Base-by-base conservation (phyloP, 345 rosid genomes). In the Mallotus nudiflorus region DNA sequence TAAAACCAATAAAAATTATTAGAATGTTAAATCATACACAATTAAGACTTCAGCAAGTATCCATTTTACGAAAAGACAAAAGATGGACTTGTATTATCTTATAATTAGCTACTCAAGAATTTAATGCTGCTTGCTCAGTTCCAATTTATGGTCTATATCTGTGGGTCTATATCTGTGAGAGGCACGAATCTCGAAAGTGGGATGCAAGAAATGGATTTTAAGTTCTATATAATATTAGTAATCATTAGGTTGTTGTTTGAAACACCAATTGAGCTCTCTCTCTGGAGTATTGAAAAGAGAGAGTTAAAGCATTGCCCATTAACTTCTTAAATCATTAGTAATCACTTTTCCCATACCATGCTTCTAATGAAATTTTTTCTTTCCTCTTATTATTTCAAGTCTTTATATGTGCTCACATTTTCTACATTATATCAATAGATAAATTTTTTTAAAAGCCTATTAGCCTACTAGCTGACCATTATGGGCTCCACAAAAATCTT, bases 21-120 rank as follows among this genome's bases (percentile, higher is more conserved):
- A 57, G 50, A 31, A 52, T 69, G 65, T 71, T 51, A 68, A 27
- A 83, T 52, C 45, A 71, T 22, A 64, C 66, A 62, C 54, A 71
- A 62, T 44, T 27, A 9, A 44, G 57, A 29, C 7, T 19, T 3
- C 0, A 48, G 46, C 13, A 45, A 44, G 13, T 14, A 16, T n/a
- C n/a, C 3, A 15, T 20, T 53, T 24, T 9, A 67, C 14, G 51
- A 48, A 45, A 46, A 65, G 2, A 35, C 18, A 18, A 10, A 1
- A 46, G 53, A 0, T 9, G 54, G 25, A 35, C 16, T 9, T 35
- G 6, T 13, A 31, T 55, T 20, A 51, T 51, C 20, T 58, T 25
- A 9, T 1, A 58, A 22, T 28, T 58, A 27, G 39, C 62, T 15
- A 33, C 29, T 29, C 1, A 35, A 59, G 24, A 35, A 19, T 29